Evolutionary conservation across 2,329 filamentous ascomycete genomes (phyloP).

Genomic region (Cordyceps cateniannulata): DNA sequence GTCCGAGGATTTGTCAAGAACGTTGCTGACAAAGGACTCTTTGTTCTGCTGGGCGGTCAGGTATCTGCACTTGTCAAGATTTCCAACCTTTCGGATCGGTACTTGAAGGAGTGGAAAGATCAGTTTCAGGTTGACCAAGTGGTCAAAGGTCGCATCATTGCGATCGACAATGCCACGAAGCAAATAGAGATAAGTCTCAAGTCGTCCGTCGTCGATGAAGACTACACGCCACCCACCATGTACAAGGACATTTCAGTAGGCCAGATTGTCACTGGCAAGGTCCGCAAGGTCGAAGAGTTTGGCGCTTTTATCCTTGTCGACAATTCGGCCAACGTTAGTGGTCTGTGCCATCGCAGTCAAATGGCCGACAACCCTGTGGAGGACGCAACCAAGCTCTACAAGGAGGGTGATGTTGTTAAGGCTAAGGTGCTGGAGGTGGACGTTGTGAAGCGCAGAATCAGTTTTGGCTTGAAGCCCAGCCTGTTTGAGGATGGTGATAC

Average conservation of each 20-base stretch:
- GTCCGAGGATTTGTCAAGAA: conserved; percentile 90
- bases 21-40: conserved; percentile 81
- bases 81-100: conserved; percentile 82
- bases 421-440: conserved; percentile 80
- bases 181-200: conserved; percentile 85
- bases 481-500: conserved; percentile 67
- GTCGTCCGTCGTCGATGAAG: conserved; percentile 70
- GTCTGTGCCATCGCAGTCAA: conserved; percentile 85
- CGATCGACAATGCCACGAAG: conserved; percentile 59
- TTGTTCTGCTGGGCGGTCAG: conserved; percentile 74
- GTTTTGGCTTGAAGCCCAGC: conserved; percentile 86
- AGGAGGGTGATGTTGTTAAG: conserved; percentile 88
- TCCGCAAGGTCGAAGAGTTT: conserved; percentile 91
- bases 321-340: conserved; percentile 80
- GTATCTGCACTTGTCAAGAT: conserved; percentile 80
- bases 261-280: conserved; percentile 79
- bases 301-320: conserved; percentile 92
- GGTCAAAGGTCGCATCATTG: conserved; percentile 77
- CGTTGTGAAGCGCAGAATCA: conserved; percentile 67
- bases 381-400: conserved; percentile 85
- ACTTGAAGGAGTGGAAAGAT: conserved; percentile 92
- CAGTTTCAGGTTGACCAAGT: conserved; percentile 83
- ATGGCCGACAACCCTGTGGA: conserved; percentile 79
- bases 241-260: conserved; percentile 73
- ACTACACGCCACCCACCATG: conserved; percentile 67